phyloP scores from a whole-genome alignment of 345 rosid species.

The Pistacia atlantica region DNA sequence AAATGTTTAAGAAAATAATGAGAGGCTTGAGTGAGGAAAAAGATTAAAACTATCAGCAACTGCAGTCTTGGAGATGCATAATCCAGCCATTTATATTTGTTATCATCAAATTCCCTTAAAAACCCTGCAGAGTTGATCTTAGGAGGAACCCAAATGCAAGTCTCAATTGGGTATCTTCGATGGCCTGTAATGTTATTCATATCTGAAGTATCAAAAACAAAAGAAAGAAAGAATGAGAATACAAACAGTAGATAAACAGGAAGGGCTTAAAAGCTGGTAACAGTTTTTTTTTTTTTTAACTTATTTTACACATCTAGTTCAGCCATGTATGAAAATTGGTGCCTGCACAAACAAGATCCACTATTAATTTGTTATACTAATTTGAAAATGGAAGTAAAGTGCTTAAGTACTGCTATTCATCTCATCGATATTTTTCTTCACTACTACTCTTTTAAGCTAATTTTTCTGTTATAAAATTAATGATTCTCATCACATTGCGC shows the following conservation, averaged over 20 bases:
- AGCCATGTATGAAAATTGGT: not conserved
- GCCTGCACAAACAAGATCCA: not conserved
- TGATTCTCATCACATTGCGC: too few species aligned
- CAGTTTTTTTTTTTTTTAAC: not conserved
- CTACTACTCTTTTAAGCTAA: too few species aligned
- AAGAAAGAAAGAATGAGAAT: not conserved
- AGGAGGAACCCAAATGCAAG: not conserved
- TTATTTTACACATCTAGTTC: too few species aligned
- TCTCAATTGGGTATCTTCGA: not conserved
- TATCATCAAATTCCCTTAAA: not conserved
- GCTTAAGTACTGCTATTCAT: too few species aligned
- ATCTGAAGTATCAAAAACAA: too few species aligned
- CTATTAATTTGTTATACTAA: not conserved
- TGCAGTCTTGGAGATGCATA: constrained; percentile 17
- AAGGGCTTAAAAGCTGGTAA: not conserved
- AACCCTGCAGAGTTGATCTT: not conserved
- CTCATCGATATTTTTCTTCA: too few species aligned
- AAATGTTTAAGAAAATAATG: constrained; percentile 20
- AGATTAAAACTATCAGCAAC: constrained; percentile 15
- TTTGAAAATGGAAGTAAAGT: too few species aligned
- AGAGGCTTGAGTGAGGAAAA: constrained; percentile 18
- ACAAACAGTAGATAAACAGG: not conserved
- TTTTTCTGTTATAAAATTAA: too few species aligned
- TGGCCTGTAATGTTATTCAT: not conserved
- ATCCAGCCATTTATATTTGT: not conserved